Evolutionary conservation across 192 early-diverging fungal genomes (phyloP).

Genomic region (Piromyces finnis): DNA sequence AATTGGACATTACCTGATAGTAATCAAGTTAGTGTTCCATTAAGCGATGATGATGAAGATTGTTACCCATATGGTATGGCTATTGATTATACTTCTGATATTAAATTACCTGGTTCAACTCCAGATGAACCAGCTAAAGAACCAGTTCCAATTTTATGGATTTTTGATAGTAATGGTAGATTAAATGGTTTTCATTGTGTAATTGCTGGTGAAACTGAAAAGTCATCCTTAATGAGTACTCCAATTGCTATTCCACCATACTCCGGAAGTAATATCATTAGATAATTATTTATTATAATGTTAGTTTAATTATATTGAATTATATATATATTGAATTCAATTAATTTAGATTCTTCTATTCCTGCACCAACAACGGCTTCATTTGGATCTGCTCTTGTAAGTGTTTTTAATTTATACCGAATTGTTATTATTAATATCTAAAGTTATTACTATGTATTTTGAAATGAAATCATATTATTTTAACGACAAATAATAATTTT

Average conservation of each 20-base stretch:
- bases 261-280: too few relatives aligned
- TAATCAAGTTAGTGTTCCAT: not conserved
- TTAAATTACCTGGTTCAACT: not conserved
- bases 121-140: not conserved
- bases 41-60: not conserved
- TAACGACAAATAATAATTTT: too few relatives aligned
- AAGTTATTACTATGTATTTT: too few relatives aligned
- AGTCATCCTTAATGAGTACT: not conserved
- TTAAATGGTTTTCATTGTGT: not conserved
- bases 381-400: too few relatives aligned
- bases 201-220: not conserved
- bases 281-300: too few relatives aligned
- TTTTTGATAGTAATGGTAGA: not conserved
- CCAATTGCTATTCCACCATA: not conserved
- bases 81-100: not conserved
- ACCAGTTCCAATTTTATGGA: not conserved
- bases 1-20: not conserved
- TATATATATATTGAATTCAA: too few relatives aligned
- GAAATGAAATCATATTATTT: too few relatives aligned
- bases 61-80: not conserved
- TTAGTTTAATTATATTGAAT: too few relatives aligned
- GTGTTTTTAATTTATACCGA: too few relatives aligned
- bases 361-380: too few relatives aligned
- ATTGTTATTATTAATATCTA: too few relatives aligned
- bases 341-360: too few relatives aligned